Percentiles rank a stretch among this genome's conserved stretches.
These are phyloP conservation scores for Pyrenophora graminea DNA, from an alignment of 2,329 filamentous ascomycete genomes.

Conservation along the genomic window DNA sequence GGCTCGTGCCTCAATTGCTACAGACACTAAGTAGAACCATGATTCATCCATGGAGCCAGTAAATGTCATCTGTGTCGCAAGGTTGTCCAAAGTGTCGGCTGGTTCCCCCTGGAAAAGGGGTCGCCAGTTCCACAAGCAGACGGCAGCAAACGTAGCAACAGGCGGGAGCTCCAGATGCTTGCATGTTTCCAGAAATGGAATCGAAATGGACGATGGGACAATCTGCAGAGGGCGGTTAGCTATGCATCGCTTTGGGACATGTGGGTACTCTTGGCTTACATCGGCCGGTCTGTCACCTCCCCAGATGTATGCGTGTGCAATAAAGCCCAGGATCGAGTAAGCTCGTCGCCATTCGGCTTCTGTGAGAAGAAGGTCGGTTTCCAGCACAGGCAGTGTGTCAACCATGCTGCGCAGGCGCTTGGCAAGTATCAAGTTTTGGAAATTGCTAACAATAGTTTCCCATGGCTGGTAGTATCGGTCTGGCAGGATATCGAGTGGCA, in stretches of 20 bases:
- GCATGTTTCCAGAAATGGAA: conserved; percentile 79
- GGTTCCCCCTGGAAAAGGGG: conserved; percentile 83
- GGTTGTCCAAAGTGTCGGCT: conserved; percentile 82
- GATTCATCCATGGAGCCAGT: conserved; percentile 95
- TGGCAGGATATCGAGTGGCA: conserved; percentile 78
- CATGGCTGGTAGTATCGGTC: conserved; percentile 94
- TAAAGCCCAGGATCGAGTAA: conserved; percentile 76
- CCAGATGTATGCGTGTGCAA: conserved; percentile 89
- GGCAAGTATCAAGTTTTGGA: conserved; percentile 85
- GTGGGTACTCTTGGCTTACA: conserved; percentile 51
- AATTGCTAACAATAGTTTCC: conserved; percentile 83
- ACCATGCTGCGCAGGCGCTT: conserved; percentile 80
- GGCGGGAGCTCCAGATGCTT: conserved; percentile 81
- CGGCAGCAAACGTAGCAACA: conserved; percentile 89
- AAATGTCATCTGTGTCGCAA: conserved; percentile 86
- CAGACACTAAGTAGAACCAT: conserved; percentile 96
- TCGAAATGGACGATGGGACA: conserved; percentile 79
- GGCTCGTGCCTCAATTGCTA: conserved; percentile 91
- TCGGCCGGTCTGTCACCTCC: conserved; percentile 75
- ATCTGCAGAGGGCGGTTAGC: conserved; percentile 47
- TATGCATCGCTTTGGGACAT: conserved; percentile 5
- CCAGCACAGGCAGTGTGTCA: conserved; percentile 79
- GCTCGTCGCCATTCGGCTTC: conserved; percentile 91
- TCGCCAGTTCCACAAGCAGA: conserved; percentile 97
- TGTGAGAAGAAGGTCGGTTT: conserved; percentile 77